Evolutionary conservation across 2,329 filamentous ascomycete genomes (phyloP).

Genomic region (Daldinia sp.): DNA sequence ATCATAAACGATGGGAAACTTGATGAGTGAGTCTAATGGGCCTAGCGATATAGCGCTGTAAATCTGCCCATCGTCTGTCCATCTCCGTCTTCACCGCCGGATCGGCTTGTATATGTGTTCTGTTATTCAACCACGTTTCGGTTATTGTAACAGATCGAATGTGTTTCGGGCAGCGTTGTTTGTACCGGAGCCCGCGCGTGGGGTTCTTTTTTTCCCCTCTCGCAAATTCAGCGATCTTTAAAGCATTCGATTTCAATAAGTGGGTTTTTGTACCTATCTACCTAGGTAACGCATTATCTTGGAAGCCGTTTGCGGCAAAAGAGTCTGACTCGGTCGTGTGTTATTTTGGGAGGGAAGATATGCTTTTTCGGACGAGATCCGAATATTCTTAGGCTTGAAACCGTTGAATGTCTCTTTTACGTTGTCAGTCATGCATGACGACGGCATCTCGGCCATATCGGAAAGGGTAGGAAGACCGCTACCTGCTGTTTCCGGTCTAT

Average conservation of each 20-base stretch:
- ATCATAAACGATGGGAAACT: constrained; percentile 7
- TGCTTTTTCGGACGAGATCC: constrained; percentile 34
- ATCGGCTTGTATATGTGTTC: constrained; percentile 19
- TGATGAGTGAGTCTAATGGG: constrained; percentile 7
- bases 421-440: constrained; percentile 38
- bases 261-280: constrained; percentile 3
- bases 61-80: constrained; percentile 27
- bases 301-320: constrained; percentile 26
- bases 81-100: constrained; percentile 39
- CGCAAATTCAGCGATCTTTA: constrained; percentile 7
- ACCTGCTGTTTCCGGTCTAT: constrained; percentile 27
- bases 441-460: constrained; percentile 32
- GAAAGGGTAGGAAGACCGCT: constrained; percentile 21
- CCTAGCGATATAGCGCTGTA: constrained; percentile 12
- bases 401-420: constrained; percentile 38
- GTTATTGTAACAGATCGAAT: constrained; percentile 28
- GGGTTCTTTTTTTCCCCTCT: constrained; percentile 5
- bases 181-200: constrained; percentile 25
- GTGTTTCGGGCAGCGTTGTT: constrained; percentile 34
- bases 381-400: constrained; percentile 39
- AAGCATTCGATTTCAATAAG: constrained; percentile 23
- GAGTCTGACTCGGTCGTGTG: constrained; percentile 31
- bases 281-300: constrained; percentile 5
- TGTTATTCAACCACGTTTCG: constrained; percentile 31
- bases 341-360: constrained; percentile 24